Percentiles rank a stretch among this genome's conserved stretches.
Conservation (phyloP, 768 basidiomycete species). For the Agaricus sinodeliciosus region DNA sequence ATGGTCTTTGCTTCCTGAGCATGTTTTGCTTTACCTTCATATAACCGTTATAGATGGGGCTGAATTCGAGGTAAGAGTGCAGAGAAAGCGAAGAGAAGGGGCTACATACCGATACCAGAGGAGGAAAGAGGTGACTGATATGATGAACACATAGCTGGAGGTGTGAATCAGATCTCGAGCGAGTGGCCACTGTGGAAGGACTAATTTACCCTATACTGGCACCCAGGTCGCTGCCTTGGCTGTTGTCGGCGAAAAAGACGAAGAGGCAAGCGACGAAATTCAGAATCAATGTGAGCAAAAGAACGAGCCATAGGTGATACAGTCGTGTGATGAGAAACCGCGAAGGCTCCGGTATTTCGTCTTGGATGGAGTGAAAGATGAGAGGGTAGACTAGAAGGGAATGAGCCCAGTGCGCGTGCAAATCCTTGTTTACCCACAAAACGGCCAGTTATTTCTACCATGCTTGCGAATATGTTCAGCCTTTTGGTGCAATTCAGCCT, state of each 20-base stretch:
- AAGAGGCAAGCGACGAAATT: slow-evolving; percentile 91
- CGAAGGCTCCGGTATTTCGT: slow-evolving; percentile 82
- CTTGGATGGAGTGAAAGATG: slow-evolving; percentile 88
- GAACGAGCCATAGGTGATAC: slow-evolving; percentile 92
- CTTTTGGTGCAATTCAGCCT: slow-evolving; percentile 64
- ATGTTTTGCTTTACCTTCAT: slow-evolving; percentile 65
- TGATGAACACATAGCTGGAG: slow-evolving; percentile 71
- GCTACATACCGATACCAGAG: slow-evolving; percentile 85
- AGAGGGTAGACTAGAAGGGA: slow-evolving; percentile 74
- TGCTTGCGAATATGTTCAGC: slow-evolving; percentile 64
- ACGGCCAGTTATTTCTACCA: slow-evolving; percentile 92
- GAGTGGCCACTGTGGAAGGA: slow-evolving; percentile 12
- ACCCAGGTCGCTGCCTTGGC: slow-evolving; percentile 73
- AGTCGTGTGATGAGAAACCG: slow-evolving; percentile 76
- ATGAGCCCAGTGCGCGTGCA: slow-evolving; percentile 8
- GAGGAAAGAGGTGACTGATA: slow-evolving; percentile 75
- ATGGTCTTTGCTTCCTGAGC: slow-evolving; percentile 12
- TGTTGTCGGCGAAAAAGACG: slow-evolving; percentile 70
- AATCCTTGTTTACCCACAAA: slow-evolving; percentile 46
- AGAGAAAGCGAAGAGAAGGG: slow-evolving; percentile 8
- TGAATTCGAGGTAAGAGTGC: slow-evolving; percentile 23
- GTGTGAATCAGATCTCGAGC: slow-evolving; percentile 18
- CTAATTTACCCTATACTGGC: slow-evolving; percentile 70
- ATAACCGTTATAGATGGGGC: slow-evolving; percentile 96
- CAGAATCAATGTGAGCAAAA: slow-evolving; percentile 71